Conservation (phyloP, 768 basidiomycete species). For the Boletus speciosus region DNA sequence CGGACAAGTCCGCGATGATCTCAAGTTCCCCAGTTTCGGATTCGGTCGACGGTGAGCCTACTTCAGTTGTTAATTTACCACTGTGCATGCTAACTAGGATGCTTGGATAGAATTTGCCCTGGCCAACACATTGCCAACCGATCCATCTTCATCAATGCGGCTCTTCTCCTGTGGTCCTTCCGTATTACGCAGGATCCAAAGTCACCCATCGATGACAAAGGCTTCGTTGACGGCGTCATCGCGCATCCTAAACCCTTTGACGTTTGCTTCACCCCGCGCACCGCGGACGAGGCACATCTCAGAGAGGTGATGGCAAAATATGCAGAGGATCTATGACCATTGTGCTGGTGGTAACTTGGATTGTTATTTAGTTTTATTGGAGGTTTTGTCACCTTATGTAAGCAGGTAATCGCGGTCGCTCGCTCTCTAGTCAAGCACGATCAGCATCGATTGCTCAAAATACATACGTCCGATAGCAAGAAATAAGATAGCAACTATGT, state of each 20-base stretch:
- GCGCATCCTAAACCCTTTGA: slow-evolving; percentile 62
- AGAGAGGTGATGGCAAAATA: slow-evolving; percentile 28
- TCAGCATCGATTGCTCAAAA: too few species aligned
- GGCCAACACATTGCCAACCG: slow-evolving; percentile 59
- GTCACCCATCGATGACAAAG: slow-evolving; percentile 56
- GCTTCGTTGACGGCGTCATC: slow-evolving; percentile 62
- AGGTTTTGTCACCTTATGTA: too few species aligned
- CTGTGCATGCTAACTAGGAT: background rate
- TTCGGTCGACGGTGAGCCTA: slow-evolving; percentile 43
- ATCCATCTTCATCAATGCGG: slow-evolving; percentile 64
- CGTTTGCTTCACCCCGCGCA: slow-evolving; percentile 51
- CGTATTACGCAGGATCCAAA: slow-evolving; percentile 47
- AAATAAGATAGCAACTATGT: too few species aligned
- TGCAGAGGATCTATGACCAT: slow-evolving; percentile 12
- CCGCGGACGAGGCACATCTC: slow-evolving; percentile 22
- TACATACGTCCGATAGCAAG: too few species aligned
- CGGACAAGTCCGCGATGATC: slow-evolving; percentile 46
- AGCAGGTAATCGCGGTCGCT: too few species aligned
- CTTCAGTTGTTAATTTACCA: background rate
- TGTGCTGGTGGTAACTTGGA: background rate
- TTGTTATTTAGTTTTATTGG: background rate
- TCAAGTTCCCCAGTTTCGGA: slow-evolving; percentile 53
- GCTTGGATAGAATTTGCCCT: slow-evolving; percentile 52
- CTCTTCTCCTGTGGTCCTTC: slow-evolving; percentile 66
- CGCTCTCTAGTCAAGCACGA: too few species aligned